Evolutionary conservation across 805 yeast species (phyloP), one percentile per base, ranked within the genome.

Genomic region (Zygoascus flipseniorum): DNA sequence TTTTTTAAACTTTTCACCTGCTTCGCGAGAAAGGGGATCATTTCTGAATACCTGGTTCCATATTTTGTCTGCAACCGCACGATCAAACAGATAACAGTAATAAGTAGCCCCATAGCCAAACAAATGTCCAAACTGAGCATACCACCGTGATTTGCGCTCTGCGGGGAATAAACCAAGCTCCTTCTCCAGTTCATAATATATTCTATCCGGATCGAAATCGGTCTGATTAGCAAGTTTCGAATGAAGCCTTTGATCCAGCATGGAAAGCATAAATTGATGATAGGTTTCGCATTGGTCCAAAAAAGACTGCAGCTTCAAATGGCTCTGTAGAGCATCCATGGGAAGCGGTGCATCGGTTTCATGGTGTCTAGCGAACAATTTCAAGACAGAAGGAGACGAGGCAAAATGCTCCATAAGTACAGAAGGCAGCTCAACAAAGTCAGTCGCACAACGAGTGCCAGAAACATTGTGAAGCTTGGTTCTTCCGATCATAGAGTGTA

Each of bases 381-480:
- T 72, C 44, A 93, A 69, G 0, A 93, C 96, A 44, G 89, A 72
- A 9, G 84, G 81, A 65, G 87, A 92, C 47, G 82, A 80, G 20
- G 96, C 90, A 70, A 93, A 93, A 60, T 82, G 84, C 66, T 93
- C 99, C 96, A 90, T 92, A 52, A 93, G 68, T n/a, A 93, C 92
- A 13, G 97, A 89, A 1, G 99, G 99, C 45, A 93, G 72, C 68
- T 93, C 99, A 16, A 93, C 99, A 71, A 93, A 93, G 67, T 93
- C 99, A 0, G 98, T 88, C 4, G 88, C 86, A 66, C 98, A 92
- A 55, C 99, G 76, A 0, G 99, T 93, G 2, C 99, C 99, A 35
- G 95, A 83, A 8, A 92, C 85, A 66, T 89, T 93, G 66, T 93
- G 99, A 51, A 92, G 71, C 44, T 83, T 76, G 0, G 99, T 93